Evolutionary conservation across 805 yeast species (phyloP).

Genomic region (Brettanomyces naardenensis): DNA sequence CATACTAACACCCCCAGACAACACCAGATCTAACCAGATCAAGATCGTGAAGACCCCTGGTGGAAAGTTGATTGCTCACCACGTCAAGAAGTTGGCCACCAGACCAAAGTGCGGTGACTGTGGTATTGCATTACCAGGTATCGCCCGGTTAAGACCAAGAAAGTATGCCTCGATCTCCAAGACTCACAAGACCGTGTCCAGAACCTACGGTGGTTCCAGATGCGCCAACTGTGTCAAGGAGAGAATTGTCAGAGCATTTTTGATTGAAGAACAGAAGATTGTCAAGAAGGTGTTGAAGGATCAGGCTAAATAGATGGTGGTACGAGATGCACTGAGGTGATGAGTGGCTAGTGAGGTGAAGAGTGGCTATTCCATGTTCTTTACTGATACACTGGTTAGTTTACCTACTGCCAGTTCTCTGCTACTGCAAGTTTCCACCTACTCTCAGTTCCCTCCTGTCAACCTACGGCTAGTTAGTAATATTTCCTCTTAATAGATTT

Average conservation of each 20-base stretch:
- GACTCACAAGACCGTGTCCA: conserved; percentile 96
- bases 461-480: no score
- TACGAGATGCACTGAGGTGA: conserved; percentile 1
- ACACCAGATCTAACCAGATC: conserved; percentile 99
- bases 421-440: no score
- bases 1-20: conserved; percentile 48
- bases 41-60: conserved; percentile 99
- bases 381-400: no score
- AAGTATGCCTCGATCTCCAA: conserved; percentile 90
- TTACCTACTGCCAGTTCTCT: no score
- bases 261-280: conserved; percentile 99
- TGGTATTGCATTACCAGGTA: conserved; percentile 58
- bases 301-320: conserved; percentile 87
- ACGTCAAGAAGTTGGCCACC: conserved; percentile 85
- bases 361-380: no score
- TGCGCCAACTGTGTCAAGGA: conserved; percentile 99
- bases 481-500: no score
- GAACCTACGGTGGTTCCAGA: conserved; percentile 99
- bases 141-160: conserved; percentile 96
- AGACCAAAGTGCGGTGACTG: conserved; percentile 88
- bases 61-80: conserved; percentile 97
- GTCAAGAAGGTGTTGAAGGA: conserved; percentile 99
- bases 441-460: no score
- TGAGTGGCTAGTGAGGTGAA: background rate
- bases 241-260: conserved; percentile 98